Conservation (phyloP, 768 basidiomycete species). For the Kwoniella sp. region DNA sequence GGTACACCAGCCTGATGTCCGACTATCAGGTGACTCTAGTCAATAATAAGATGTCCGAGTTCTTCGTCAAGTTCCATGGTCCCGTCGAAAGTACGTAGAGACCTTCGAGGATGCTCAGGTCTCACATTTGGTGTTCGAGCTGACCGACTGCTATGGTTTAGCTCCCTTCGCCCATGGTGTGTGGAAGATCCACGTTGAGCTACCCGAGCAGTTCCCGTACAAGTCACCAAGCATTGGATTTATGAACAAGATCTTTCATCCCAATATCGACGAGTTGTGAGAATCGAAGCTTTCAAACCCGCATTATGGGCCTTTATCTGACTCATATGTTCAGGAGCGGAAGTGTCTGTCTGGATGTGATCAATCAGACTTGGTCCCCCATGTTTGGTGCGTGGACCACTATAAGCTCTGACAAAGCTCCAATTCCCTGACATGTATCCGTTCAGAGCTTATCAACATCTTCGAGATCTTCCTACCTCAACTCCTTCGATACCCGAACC, state of each 20-base stretch:
- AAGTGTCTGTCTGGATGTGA: slow-evolving; percentile 96
- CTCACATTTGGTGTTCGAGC: too few relatives aligned
- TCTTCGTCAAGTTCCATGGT: slow-evolving; percentile 92
- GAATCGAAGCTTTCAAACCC: slow-evolving; percentile 46
- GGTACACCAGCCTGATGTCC: slow-evolving; percentile 79
- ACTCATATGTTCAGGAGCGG: slow-evolving; percentile 64
- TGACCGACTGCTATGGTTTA: slow-evolving; percentile 50
- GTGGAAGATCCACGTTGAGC: slow-evolving; percentile 99
- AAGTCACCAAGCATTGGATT: slow-evolving; percentile 99
- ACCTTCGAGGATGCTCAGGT: too few relatives aligned
- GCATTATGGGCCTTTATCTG: neutral
- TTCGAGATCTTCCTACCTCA: slow-evolving; percentile 98
- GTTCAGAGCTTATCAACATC: slow-evolving; percentile 97
- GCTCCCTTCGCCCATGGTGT: slow-evolving; percentile 96
- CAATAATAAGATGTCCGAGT: slow-evolving; percentile 98
- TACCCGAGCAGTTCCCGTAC: slow-evolving; percentile 97
- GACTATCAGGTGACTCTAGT: slow-evolving; percentile 97
- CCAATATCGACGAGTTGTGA: slow-evolving; percentile 97
- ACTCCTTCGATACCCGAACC: slow-evolving; percentile 93
- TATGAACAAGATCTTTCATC: slow-evolving; percentile 99
- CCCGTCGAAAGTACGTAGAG: slow-evolving; percentile 96
- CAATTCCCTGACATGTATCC: neutral
- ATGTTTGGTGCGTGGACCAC: slow-evolving; percentile 79
- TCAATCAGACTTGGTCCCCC: slow-evolving; percentile 99
- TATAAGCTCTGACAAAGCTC: neutral